Base-by-base conservation (phyloP, 1,284 basidiomycete species). In the Phellopilus nigrolimitatus region DNA sequence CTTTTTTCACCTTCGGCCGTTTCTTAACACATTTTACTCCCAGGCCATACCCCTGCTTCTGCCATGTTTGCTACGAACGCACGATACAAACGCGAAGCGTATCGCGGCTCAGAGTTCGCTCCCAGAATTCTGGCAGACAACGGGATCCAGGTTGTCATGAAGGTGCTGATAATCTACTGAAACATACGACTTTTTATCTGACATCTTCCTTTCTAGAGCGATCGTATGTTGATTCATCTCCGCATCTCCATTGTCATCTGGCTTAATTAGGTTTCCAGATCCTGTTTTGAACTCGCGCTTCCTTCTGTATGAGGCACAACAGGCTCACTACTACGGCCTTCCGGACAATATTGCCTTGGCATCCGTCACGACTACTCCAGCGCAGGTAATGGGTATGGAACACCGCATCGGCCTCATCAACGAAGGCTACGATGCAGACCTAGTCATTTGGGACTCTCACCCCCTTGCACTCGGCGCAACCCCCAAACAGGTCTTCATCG, bases 11-110 rank as follows among this genome's bases (percentile, higher is more conserved):
- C 17, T 37, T 25, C 10, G 28, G 17, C 28, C 27, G 25, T n/a
- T 27, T 28, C 39, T 41, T 17, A 34, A 41, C 9, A 12, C 7
- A 21, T 9, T 15, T 40, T 31, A 71, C 65, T 27, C 28, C 2
- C 53, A 75, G 79, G 75, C n/a, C 65, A 69, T 34, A 68, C 76
- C 0, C 88, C 90, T 2, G 85, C 84, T 9, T 69, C 82, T 27
- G 89, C 90, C 2, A 68, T 93, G 45, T 92, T 92, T 60, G 82
- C 86, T 2, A 85, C 83, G 40, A 15, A 71, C 56, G 69, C 64
- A 17, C 75, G 87, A 48, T 93, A 90, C 68, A 95, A 95, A 67
- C 81, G 87, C 9, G 91, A 95, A 62, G 79, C 89, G 0, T 95
- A 87, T 67, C 76, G 91, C 25, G 90, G 86, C 3, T 87, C 88